Evolutionary conservation across 176 grass and related monocot genomes (phyloP).

Genomic region (Musa beccarii): DNA sequence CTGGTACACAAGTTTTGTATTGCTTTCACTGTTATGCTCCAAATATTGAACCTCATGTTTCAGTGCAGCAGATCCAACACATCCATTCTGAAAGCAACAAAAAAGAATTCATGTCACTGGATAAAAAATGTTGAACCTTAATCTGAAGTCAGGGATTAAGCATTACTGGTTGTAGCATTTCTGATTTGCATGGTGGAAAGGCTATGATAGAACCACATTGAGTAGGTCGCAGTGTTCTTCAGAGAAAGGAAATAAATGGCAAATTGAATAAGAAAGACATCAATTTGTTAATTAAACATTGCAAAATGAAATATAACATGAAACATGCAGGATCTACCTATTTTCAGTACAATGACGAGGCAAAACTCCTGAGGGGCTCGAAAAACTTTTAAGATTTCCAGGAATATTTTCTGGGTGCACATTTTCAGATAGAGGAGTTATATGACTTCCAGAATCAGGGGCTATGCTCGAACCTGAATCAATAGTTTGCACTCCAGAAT

Average conservation of each 20-base stretch:
- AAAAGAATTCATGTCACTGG: background rate
- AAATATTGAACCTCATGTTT: slow-evolving; percentile 3
- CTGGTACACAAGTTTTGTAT: background rate
- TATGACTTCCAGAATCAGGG: background rate
- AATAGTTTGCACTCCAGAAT: background rate
- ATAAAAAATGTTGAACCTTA: background rate
- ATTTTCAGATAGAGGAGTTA: background rate
- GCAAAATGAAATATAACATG: background rate
- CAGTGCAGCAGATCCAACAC: background rate
- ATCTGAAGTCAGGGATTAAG: background rate
- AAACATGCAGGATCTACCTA: background rate
- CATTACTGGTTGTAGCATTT: background rate
- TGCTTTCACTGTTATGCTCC: background rate
- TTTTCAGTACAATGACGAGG: background rate
- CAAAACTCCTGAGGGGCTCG: background rate
- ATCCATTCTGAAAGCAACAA: slow-evolving; percentile 1
- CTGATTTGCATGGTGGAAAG: background rate
- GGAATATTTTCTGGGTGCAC: background rate
- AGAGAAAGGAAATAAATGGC: background rate
- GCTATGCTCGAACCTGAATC: background rate
- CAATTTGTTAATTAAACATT: background rate
- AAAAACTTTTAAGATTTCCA: background rate
- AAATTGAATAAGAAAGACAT: background rate
- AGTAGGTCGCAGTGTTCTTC: background rate
- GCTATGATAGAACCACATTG: background rate